These are phyloP conservation scores for Pythium diclinum DNA, from an alignment of 352 stramenopile genomes.

Conservation along the genomic window DNA sequence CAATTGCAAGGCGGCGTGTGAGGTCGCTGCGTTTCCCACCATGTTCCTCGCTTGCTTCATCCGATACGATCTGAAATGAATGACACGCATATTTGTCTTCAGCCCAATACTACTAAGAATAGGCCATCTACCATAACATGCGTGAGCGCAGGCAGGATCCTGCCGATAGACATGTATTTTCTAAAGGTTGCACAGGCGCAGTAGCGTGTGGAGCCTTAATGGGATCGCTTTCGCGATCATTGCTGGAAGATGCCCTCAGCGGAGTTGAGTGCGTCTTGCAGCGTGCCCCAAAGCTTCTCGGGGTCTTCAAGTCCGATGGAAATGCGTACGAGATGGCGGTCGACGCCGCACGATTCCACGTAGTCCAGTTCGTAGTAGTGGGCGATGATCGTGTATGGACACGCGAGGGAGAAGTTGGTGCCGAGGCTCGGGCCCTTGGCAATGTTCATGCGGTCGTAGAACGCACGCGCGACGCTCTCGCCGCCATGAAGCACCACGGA, in stretches of 20 bases:
- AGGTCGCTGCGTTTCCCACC: conserved; percentile 7
- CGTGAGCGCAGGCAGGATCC: neutral
- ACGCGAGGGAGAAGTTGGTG: conserved; percentile 93
- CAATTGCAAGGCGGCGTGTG: conserved; percentile 19
- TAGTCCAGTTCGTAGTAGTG: conserved; percentile 94
- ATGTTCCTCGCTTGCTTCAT: neutral
- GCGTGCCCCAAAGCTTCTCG: conserved; percentile 65
- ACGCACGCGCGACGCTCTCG: conserved; percentile 61
- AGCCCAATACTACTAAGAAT: neutral
- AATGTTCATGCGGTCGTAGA: conserved; percentile 87
- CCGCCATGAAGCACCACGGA: conserved; percentile 82
- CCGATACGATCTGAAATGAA: neutral
- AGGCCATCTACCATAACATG: neutral
- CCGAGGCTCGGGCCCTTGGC: conserved; percentile 89
- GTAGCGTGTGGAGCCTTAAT: neutral
- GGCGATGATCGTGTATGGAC: conserved; percentile 91
- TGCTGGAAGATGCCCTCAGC: conserved; percentile 22
- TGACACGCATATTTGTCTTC: neutral
- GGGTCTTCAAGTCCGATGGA: conserved; percentile 88
- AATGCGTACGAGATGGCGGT: conserved; percentile 89
- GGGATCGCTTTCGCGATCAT: conserved; percentile 3
- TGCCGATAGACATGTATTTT: conserved; percentile 1
- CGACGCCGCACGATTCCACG: conserved; percentile 86
- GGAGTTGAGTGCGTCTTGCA: conserved; percentile 47
- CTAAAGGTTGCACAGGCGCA: conserved; percentile 1